A percentile compares a stretch with the other conserved stretches of the same genome.
phyloP scores from a whole-genome alignment of 345 rosid species.

The Erodium maritimum region DNA sequence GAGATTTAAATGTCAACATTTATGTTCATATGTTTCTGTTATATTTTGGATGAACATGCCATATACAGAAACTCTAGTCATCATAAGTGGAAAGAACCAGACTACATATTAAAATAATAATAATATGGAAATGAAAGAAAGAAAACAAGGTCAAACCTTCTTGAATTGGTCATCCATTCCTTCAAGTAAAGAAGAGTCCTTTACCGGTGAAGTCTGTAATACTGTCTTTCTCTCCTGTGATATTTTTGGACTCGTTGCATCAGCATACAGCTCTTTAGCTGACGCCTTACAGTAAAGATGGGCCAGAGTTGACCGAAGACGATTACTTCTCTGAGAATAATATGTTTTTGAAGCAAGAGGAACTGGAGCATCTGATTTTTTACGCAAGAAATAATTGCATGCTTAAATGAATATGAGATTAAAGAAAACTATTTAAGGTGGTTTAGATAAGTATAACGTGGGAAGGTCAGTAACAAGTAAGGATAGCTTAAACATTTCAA shows the following conservation, averaged over 20 bases:
- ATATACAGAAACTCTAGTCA: not conserved
- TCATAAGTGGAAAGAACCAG: not conserved
- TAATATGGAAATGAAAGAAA: not conserved
- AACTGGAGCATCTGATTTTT: constrained; percentile 4
- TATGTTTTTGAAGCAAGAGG: constrained; percentile 13
- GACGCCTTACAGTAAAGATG: constrained; percentile 4
- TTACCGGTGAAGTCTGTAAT: not conserved
- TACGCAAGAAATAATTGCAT: not conserved
- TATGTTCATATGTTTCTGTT: not conserved
- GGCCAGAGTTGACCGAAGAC: constrained; percentile 7
- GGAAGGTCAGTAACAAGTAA: too few relatives aligned
- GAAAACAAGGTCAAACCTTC: not conserved
- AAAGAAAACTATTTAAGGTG: too few relatives aligned
- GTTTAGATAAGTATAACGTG: too few relatives aligned
- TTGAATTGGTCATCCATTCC: not conserved
- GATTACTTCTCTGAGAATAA: constrained; percentile 12
- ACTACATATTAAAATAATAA: not conserved
- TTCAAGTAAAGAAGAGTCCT: constrained; percentile 2
- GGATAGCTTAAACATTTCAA: too few relatives aligned
- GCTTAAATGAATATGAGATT: too few relatives aligned
- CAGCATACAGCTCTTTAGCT: constrained; percentile 3
- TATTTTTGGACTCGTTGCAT: constrained; percentile 3
- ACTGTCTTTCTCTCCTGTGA: not conserved
- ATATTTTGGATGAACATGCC: not conserved
- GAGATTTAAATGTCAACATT: not conserved